Evolutionary conservation across 176 grass and related monocot species (phyloP), one percentile per base, ranked within the genome.

Genomic region (Chrysopogon serrulatus): DNA sequence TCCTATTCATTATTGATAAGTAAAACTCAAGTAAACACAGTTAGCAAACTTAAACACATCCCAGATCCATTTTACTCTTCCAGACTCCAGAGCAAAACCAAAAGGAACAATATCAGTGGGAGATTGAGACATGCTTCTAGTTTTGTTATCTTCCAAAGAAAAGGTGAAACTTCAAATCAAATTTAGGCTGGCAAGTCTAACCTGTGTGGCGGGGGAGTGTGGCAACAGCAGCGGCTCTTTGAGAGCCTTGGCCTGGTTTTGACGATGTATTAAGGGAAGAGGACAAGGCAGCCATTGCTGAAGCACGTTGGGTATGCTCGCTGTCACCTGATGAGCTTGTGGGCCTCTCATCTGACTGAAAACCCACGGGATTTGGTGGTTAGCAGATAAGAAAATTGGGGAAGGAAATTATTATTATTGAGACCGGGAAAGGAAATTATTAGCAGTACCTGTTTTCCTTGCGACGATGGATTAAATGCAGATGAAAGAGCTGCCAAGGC

Each of bases 151-250:
- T 7, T 60, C 56, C 36, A 8, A 33, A 40, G 71, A 68, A 23
- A 41, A 40, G 70, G 67, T 40, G 19, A 47, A 71, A 77, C 27
- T 54, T n/a, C 24, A 71, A 40, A 78, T 70, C 39, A 34, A 81
- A 65, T 53, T 73, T 91, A 79, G 81, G 40, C 19, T 35, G 40
- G 21, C 4, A 70, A 86, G 65, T 65, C 33, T 39, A 76, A 39
- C 79, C 80, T 79, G 85, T 83, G 23, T 16, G 32, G 30, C 30
- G 66, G 32, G 83, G 92, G 40, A 99, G 72, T 42, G 97, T 93
- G 76, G 97, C 91, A 44, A 99, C 93, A 67, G 97, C 97, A 65
- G 90, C 97, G 53, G 97, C 93, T 90, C 93, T 93, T 75, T 96
- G 97, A 70, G 93, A 94, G 45, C 97, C 97, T 95, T 92, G 91